Conservation (phyloP, 768 basidiomycete species). For the Goffeauzyma gilvescens region DNA sequence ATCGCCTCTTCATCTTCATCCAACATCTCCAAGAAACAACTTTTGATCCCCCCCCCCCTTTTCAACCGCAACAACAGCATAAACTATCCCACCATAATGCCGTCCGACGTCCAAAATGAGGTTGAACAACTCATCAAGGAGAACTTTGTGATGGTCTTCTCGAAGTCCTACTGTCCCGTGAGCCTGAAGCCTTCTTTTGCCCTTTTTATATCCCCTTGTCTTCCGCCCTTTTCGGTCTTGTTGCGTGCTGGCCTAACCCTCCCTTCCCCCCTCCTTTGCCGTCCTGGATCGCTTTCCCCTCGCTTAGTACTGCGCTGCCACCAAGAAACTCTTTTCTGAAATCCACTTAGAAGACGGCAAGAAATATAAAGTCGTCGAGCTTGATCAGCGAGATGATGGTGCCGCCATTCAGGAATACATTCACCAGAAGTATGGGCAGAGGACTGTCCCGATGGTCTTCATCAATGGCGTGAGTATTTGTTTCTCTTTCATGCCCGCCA, state of each 20-base stretch:
- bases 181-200: no score
- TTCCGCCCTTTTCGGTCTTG: no score
- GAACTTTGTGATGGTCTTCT: conserved; percentile 26
- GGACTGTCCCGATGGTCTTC: conserved; percentile 30
- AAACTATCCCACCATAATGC: conserved; percentile 11
- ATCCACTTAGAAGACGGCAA: conserved; percentile 16
- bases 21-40: no score
- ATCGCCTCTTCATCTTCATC: no score
- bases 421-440: conserved; percentile 23
- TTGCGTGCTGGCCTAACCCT: no score
- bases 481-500: no score
- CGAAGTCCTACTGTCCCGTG: conserved; percentile 30
- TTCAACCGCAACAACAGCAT: conserved; percentile 3
- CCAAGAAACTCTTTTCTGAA: conserved; percentile 9
- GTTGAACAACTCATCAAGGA: conserved; percentile 22
- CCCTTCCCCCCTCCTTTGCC: no score
- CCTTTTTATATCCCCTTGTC: no score
- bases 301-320: conserved; percentile 8
- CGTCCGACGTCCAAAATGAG: conserved; percentile 14
- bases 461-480: conserved; percentile 15
- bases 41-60: background rate
- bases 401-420: conserved; percentile 29
- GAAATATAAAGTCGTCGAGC: conserved; percentile 15
- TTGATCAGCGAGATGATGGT: conserved; percentile 26
- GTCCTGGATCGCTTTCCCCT: background rate